Conservation (phyloP, 768 basidiomycete species). For the Auricularia heimuer region DNA sequence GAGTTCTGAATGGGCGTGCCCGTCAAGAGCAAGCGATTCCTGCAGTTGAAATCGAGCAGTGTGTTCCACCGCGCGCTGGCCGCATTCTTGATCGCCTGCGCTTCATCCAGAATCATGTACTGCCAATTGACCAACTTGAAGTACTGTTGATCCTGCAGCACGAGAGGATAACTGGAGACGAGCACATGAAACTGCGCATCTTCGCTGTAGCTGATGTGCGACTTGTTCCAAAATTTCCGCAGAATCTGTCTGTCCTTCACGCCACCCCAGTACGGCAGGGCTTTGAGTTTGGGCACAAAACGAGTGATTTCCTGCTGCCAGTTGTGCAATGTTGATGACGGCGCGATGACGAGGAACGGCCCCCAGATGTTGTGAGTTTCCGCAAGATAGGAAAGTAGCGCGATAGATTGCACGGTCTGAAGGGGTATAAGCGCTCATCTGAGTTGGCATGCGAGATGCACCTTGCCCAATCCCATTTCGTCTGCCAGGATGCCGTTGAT, state of each 20-base stretch:
- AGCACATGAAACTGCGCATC: conserved; percentile 95
- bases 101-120: conserved; percentile 99
- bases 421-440: neutral
- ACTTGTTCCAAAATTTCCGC: conserved; percentile 96
- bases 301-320: conserved; percentile 98
- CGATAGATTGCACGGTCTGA: conserved; percentile 96
- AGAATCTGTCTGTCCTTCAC: conserved; percentile 91
- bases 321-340: conserved; percentile 94
- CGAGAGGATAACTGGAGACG: conserved; percentile 94
- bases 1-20: conserved; percentile 99
- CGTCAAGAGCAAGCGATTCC: conserved; percentile 88
- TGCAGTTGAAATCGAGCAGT: conserved; percentile 86
- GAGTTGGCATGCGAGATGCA: conserved; percentile 17
- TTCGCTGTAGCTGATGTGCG: conserved; percentile 89
- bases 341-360: conserved; percentile 95
- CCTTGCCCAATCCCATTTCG: conserved; percentile 95
- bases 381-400: conserved; percentile 87
- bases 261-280: conserved; percentile 96
- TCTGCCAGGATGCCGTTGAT: conserved; percentile 99
- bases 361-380: conserved; percentile 99
- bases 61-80: conserved; percentile 96
- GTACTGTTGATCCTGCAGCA: conserved; percentile 95
- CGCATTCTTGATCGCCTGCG: conserved; percentile 98
- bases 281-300: conserved; percentile 89
- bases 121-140: conserved; percentile 98